Evolutionary conservation across 148 eudicot genomes (phyloP), one percentile per base, ranked within the genome.

Genomic region (Oxyria digyna): DNA sequence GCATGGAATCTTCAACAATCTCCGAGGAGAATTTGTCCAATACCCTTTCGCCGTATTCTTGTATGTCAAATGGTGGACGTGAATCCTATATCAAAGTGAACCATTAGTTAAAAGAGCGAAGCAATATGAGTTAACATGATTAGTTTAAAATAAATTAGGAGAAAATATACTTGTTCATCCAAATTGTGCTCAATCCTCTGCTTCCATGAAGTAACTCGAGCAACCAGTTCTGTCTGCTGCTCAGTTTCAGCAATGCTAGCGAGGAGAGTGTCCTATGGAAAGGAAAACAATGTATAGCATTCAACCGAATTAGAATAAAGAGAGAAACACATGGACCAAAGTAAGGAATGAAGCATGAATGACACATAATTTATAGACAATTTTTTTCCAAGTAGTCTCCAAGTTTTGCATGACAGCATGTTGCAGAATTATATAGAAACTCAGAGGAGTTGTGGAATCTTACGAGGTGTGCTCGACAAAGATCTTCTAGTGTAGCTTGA

Each of bases 201-300:
- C 70, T 94, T 94, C 98, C 97, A 90, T 11, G 85, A 78, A 45
- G 98, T 83, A 67, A 94, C 97, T 57, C 92, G 92, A 68, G 92
- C 78, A 63, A 87, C 98, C 78, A 90, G 26, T 79, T 88, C 97
- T 42, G 83, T 90, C 84, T 88, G 96, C 67, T 86, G 85, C 78
- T 94, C 97, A 62, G 69, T 85, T 78, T 87, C 96, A 69, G 90
- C 80, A 68, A 90, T 83, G 72, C 82, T 87, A 62, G 95, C 89
- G 64, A 90, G 96, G 74, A 90, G 92, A 70, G 97, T 35, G 84
- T 94, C 97, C 97, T 94, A 72, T 48, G 65, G 26, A 62, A 38
- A 45, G n/a, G n/a, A 74, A 49, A 54, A 55, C 33, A 74, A 13
- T 50, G 50, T 33, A 10, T 14, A 31, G 31, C 37, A 57, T 57